Base-by-base conservation (phyloP, 352 stramenopile species). In the Bremia lactucae region DNA sequence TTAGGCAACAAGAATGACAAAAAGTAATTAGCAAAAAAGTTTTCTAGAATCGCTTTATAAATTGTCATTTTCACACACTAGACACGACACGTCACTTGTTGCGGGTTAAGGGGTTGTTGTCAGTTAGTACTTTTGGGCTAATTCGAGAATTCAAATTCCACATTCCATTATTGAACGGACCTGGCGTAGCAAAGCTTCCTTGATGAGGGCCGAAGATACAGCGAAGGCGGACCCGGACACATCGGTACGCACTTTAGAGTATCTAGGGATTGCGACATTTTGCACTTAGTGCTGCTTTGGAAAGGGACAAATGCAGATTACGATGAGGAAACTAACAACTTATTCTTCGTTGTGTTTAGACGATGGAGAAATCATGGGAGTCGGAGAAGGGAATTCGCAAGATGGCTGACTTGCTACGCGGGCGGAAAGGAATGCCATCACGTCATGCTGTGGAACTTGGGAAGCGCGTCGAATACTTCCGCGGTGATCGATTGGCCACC, bases 391-490 rank as follows among this genome's bases (percentile, higher is more conserved):
- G 78, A 20, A 46, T 67, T 23, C 82, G 81, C 53, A 85, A 83
- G 56, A 87, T 93, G 72, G 81, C 75, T 2, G 81, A 93, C 34
- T 51, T 91, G 34, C 59, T 89, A 43, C 78, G 81, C 18, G 81
- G 81, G 28, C 76, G 76, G 51, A 90, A 89, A 58, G 81, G 81
- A 24, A 90, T 95, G 75, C 72, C 77, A 4, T 78, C 90, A 25
- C 83, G 84, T 40, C 82, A 94, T 38, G 84, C 83, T 20, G 84
- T 95, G 38, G 83, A 95, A 49, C 66, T 94, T 8, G 84, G 85
- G 46, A 95, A 95, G 69, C 83, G 84, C 38, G 84, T 95, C 16
- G 84, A 95, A 57, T 95, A 92, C 61, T 95, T 95, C 48, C 83
- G 83, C 31, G 84, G 83, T 23, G 83, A 95, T 54, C 93, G 93